Evolutionary conservation across 495 filamentous ascomycete genomes (phyloP).

Genomic region (Endocarpon pusillum): DNA sequence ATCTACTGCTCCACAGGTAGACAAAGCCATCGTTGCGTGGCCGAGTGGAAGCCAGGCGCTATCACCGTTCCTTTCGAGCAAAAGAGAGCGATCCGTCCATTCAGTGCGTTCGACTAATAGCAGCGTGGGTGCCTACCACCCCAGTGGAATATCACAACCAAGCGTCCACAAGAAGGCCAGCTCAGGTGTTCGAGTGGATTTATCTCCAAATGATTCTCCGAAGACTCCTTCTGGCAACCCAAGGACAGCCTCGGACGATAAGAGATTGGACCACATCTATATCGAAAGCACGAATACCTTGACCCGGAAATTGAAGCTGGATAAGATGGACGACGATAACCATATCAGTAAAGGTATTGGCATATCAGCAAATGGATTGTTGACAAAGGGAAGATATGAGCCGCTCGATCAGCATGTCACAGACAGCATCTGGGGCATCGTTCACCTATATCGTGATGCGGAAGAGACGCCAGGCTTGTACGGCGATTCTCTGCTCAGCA

Average conservation of each 20-base stretch:
- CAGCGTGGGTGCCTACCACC: no score
- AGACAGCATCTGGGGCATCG: conserved; percentile 80
- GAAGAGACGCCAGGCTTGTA: conserved; percentile 49
- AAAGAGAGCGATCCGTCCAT: no score
- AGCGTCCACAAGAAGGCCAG: no score
- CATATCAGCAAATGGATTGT: conserved; percentile 34
- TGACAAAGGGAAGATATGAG: conserved; percentile 63
- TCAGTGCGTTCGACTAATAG: no score
- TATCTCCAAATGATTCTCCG: no score
- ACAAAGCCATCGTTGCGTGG: neutral
- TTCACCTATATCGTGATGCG: conserved; percentile 81
- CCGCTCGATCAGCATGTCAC: conserved; percentile 58
- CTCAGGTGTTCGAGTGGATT: no score
- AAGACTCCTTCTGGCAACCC: no score
- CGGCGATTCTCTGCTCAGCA: conserved; percentile 14
- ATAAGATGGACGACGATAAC: conserved; percentile 12
- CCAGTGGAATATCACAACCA: no score
- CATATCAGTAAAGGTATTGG: conserved; percentile 31
- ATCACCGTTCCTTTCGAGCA: neutral
- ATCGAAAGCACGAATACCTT: conserved; percentile 57
- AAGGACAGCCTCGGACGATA: no score
- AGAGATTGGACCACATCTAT: conserved; percentile 43
- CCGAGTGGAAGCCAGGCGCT: neutral
- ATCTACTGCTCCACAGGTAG: conserved; percentile 18
- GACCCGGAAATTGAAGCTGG: conserved; percentile 6